Evolutionary conservation across 257 asterid species (phyloP), one percentile per base, ranked within the genome.

Genomic region (Primulina eburnea): DNA sequence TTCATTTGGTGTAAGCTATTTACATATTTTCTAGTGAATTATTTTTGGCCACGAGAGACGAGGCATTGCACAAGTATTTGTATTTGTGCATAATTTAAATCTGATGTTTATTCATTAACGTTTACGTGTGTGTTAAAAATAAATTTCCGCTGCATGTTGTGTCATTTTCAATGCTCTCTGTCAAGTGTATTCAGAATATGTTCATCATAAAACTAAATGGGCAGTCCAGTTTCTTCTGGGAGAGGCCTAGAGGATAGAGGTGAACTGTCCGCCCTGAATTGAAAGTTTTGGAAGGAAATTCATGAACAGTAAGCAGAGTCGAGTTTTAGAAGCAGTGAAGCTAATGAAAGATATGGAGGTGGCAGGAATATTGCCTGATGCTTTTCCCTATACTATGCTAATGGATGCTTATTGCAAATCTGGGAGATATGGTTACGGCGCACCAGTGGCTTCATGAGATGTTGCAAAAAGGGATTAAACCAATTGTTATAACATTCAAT

Each of bases 361-460:
- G 37, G 83, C 88, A 59, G 91, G 92, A 57, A 78, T 89, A 61
- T 32, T 14, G 60, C 96, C 97, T 63, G 99, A 93, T 74, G 82
- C 73, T 69, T 91, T 73, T 72, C 83, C 97, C 63, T 91, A 89
- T 77, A 93, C 99, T 67, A 89, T 89, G 21, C 69, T 93, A 59
- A 91, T 93, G 95, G 99, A 93, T 80, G 86, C 96, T 60, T 88
- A 91, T 72, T 87, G 95, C 81, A 94, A 91, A 84, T 86, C 84
- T 24, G 92, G 92, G 96, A 67, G 78, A 94, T 82, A 77, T 91
- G 80, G 75, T 16, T 59, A 73, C 70, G 82, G 97, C 97, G 12
- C 95, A 91, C 75, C 86, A 78, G 79, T 88, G 89, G 70, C 86
- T 91, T n/a, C 81, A 80, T 10, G 90, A 88, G 68, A 94, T 94